Base-by-base conservation (phyloP, 164 flowering plant species). In the Annona squamosa region DNA sequence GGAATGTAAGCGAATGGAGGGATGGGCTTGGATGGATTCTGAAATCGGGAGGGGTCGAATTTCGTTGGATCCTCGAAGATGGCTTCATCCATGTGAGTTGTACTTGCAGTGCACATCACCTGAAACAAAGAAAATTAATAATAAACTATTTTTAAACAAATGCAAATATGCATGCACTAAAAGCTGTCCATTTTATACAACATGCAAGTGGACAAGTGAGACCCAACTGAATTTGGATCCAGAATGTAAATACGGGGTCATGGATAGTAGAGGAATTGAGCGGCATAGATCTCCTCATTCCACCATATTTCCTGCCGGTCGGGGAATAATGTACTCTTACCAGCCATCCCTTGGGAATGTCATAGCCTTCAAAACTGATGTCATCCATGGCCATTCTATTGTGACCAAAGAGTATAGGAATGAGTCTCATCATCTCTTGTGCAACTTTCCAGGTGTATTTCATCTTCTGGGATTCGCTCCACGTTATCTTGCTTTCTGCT, bases 1-100 rank as follows among this genome's bases (percentile, higher is more conserved):
- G 94, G 88, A 67, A 91, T 75, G 77, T 61, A 88, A 7, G 72
- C 85, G 70, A 85, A 90, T 16, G 92, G 89, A 5, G 86, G 85
- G 6, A 78, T 71, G 4, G 77, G 69, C 41, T 74, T 78, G 3
- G 74, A 63, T 6, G 76, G 73, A 43, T 52, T 66, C 4, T 78
- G 68, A 17, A 78, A 78, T 44, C 75, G 77, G 37, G 75, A 63
- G 3, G 81, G 78, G 5, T 78, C 71, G n/a, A 78, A 78, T 2
- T 69, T 13, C 0, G n/a, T 65, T 1, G 81, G 72, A 45, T 75
- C 71, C 0, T 52, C 61, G 56, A 78, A 78, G 52, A 78, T 63
- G 45, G 61, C 65, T 56, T 74, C 56, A 77, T 75, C 56, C 77
- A 75, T 71, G 52, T 78, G 81, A 26, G 81, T 78, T 4, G 45